Conservation (phyloP, 495 filamentous ascomycete species). For the Achaetomiella virescens region DNA sequence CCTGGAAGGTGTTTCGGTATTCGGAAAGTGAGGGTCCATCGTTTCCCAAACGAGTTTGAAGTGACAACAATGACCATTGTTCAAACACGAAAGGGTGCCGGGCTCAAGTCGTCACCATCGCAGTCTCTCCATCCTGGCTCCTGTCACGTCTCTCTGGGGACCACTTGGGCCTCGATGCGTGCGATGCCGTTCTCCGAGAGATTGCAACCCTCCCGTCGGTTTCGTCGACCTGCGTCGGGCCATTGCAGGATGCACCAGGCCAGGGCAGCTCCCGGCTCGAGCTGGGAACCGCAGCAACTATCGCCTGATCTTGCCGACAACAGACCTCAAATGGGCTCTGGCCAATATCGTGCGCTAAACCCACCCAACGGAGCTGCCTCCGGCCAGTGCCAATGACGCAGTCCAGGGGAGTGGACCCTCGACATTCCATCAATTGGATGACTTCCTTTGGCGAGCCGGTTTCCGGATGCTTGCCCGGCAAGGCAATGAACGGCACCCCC, state of each 20-base stretch:
- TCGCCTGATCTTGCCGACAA: neutral
- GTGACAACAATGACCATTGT: too few relatives aligned
- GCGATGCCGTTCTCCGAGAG: neutral
- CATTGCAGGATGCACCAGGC: slow-evolving; percentile 1
- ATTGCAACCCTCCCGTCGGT: neutral
- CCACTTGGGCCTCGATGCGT: too few relatives aligned
- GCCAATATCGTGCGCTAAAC: neutral
- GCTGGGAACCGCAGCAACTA: neutral
- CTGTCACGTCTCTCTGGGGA: too few relatives aligned
- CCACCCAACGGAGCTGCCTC: neutral
- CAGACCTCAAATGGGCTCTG: neutral
- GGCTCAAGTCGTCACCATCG: too few relatives aligned
- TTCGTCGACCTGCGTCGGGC: slow-evolving; percentile 2
- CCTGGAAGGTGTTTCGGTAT: too few relatives aligned
- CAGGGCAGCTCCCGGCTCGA: neutral
- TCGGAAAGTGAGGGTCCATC: too few relatives aligned
- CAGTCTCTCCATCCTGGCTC: too few relatives aligned
- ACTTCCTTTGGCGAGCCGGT: slow-evolving; percentile 11
- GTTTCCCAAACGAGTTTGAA: too few relatives aligned
- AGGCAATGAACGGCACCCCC: neutral
- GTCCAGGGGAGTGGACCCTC: neutral
- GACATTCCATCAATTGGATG: slow-evolving; percentile 7
- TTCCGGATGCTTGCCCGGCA: slow-evolving; percentile 8
- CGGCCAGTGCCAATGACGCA: neutral
- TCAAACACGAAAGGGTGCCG: too few relatives aligned